These are phyloP conservation scores for Yarrowia sp. DNA, from an alignment of 805 yeast genomes.

Conservation along the genomic window DNA sequence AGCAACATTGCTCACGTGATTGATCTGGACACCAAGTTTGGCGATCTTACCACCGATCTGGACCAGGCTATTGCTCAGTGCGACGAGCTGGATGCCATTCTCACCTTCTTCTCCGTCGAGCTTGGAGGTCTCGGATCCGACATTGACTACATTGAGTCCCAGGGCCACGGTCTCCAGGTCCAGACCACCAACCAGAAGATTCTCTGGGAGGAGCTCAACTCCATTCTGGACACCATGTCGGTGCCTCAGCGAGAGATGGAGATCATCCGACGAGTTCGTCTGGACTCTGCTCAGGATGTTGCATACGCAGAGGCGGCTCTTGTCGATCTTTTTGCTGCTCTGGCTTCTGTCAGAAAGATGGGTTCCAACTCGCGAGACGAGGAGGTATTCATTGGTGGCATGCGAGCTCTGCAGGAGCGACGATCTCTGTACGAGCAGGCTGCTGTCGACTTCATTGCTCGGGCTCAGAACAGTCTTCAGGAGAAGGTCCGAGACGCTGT, in stretches of 20 bases:
- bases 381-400: conserved; percentile 41
- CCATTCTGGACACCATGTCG: conserved; percentile 67
- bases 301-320: conserved; percentile 54
- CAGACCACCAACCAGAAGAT: conserved; percentile 75
- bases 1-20: conserved; percentile 57
- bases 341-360: conserved; percentile 54
- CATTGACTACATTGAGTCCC: conserved; percentile 66
- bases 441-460: conserved; percentile 49
- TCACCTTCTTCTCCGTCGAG: conserved; percentile 59
- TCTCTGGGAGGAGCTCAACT: conserved; percentile 67
- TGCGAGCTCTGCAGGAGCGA: conserved; percentile 72
- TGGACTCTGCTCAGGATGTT: conserved; percentile 49
- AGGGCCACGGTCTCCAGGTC: conserved; percentile 79
- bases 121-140: conserved; percentile 64
- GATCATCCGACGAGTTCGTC: conserved; percentile 47
- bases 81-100: conserved; percentile 51
- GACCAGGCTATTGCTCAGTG: conserved; percentile 52
- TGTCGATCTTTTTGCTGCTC: conserved; percentile 57
- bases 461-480: conserved; percentile 47
- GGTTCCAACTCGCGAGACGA: conserved; percentile 43
- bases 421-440: conserved; percentile 58
- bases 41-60: conserved; percentile 46
- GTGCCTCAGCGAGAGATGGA: conserved; percentile 56
- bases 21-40: conserved; percentile 48
- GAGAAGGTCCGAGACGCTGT: conserved; percentile 43